Conservation (phyloP, 208 protist genomes). For the Kentomonas sorsogonicus region DNA sequence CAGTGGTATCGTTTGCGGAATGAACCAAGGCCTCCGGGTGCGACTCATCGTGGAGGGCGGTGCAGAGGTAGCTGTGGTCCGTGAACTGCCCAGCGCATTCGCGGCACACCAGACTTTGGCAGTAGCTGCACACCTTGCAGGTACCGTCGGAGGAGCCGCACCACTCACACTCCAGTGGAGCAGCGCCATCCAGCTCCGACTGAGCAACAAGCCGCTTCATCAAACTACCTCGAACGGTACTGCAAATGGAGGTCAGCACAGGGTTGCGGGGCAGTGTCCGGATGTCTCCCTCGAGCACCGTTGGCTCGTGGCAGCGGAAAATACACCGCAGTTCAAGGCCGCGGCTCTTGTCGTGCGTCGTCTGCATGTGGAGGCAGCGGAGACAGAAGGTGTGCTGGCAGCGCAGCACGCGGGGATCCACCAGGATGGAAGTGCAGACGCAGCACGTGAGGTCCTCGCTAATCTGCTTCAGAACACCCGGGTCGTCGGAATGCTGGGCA, state of each 20-base stretch:
- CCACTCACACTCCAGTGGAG: neutral
- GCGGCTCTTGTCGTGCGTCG: constrained; percentile 23
- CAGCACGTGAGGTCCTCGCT: constrained; percentile 41
- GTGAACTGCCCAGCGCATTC: constrained; percentile 39
- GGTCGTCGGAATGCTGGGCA: too few relatives aligned
- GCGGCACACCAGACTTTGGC: constrained; percentile 29
- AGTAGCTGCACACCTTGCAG: constrained; percentile 33
- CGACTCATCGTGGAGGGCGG: constrained; percentile 14
- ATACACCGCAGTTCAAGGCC: constrained; percentile 31
- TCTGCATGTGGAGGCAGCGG: constrained; percentile 42
- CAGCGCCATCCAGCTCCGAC: neutral
- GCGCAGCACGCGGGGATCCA: constrained; percentile 55
- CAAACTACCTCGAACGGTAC: constrained; percentile 16
- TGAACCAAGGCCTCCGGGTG: too few relatives aligned
- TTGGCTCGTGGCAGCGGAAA: constrained; percentile 34
- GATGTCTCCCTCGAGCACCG: constrained; percentile 32
- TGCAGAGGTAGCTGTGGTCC: constrained; percentile 38
- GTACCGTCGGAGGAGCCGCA: neutral
- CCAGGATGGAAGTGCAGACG: constrained; percentile 39
- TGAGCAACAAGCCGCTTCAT: constrained; percentile 7
- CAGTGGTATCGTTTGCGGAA: too few relatives aligned
- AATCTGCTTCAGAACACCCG: too few relatives aligned
- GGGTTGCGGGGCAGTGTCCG: constrained; percentile 39
- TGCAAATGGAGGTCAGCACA: constrained; percentile 27
- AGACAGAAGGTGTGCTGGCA: constrained; percentile 75